phyloP scores from a whole-genome alignment of 306 rosid species.

The Erythrophleum fordii region DNA sequence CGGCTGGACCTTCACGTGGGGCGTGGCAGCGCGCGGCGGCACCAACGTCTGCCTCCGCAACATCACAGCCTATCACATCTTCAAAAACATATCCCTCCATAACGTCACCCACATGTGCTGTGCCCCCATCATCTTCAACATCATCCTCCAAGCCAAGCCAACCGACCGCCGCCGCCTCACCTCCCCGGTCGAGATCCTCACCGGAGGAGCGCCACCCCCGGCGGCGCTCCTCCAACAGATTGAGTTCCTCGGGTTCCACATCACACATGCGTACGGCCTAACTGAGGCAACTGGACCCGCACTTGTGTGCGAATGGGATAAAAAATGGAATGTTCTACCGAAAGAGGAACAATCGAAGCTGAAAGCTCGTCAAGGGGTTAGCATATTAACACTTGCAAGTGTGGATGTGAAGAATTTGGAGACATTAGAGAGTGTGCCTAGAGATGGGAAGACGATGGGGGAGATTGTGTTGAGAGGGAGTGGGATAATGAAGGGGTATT shows the following conservation, averaged over 20 bases:
- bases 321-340: conserved; percentile 62
- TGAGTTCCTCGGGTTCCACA: conserved; percentile 73
- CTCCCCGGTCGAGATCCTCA: conserved; percentile 62
- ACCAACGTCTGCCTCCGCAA: conserved; percentile 78
- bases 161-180: conserved; percentile 34
- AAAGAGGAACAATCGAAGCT: conserved; percentile 51
- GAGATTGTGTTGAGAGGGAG: conserved; percentile 86
- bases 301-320: conserved; percentile 88
- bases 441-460: conserved; percentile 79
- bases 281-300: conserved; percentile 97
- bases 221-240: conserved; percentile 60
- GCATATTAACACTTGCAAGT: conserved; percentile 64
- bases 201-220: conserved; percentile 94
- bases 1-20: conserved; percentile 99
- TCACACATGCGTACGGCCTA: conserved; percentile 90
- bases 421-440: conserved; percentile 66
- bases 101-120: conserved; percentile 94
- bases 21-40: conserved; percentile 89
- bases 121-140: conserved; percentile 80
- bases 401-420: conserved; percentile 78
- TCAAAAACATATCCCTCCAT: conserved; percentile 54
- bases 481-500: conserved; percentile 87
- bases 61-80: conserved; percentile 60
- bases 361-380: conserved; percentile 83
- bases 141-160: conserved; percentile 59